Conservation (phyloP, 179 eudicot genomes). For the Beta macrorhiza region DNA sequence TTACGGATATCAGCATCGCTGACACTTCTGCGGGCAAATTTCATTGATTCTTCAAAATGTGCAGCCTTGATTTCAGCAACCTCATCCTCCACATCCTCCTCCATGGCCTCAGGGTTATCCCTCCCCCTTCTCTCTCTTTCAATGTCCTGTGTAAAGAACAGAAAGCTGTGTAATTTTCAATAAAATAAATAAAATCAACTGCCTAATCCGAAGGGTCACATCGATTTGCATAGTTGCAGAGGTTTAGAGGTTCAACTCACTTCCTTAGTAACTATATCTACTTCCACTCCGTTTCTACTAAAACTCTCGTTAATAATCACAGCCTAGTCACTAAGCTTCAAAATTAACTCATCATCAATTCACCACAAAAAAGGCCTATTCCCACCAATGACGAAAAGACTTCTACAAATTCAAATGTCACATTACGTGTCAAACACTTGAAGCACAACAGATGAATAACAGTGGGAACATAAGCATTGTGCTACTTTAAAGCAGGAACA, state of each 20-base stretch:
- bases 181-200: background rate
- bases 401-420: background rate
- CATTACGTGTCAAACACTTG: background rate
- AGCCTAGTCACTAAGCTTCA: background rate
- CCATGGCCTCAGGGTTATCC: conserved; percentile 35
- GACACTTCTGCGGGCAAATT: conserved; percentile 39
- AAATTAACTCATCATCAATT: background rate
- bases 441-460: background rate
- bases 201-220: background rate
- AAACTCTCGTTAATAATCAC: background rate
- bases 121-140: conserved; percentile 36
- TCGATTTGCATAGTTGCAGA: background rate
- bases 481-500: background rate
- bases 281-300: background rate
- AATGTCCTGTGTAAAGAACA: conserved; percentile 24
- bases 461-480: background rate
- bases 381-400: background rate
- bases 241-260: background rate
- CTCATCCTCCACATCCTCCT: conserved; percentile 31
- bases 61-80: conserved; percentile 35
- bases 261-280: background rate
- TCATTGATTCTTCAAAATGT: conserved; percentile 43
- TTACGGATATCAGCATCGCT: conserved; percentile 36
- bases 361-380: background rate
- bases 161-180: background rate